Evolutionary conservation across 257 asterid genomes (phyloP), one percentile per base, ranked within the genome.

Genomic region (Linderniella brevidens): DNA sequence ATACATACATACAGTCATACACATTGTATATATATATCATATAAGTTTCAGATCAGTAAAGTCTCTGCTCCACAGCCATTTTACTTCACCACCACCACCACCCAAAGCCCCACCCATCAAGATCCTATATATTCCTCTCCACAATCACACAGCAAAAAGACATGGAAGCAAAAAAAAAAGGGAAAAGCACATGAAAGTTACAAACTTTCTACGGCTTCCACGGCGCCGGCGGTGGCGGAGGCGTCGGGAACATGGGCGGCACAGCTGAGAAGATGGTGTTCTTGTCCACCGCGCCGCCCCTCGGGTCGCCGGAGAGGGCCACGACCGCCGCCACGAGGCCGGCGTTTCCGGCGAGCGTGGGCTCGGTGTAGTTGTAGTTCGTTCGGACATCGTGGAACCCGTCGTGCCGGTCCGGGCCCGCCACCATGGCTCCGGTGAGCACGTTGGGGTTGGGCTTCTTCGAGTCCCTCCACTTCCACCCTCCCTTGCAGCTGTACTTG

Each of bases 141-240:
- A n/a, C n/a, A n/a, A n/a, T n/a, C n/a, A n/a, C n/a, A n/a, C n/a
- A n/a, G n/a, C n/a, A n/a, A n/a, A n/a, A n/a, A n/a, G n/a, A n/a
- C n/a, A n/a, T n/a, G n/a, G n/a, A n/a, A n/a, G n/a, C n/a, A n/a
- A n/a, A n/a, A n/a, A n/a, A n/a, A 38, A 40, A 29, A 48, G 29
- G 35, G 54, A 50, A 38, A 51, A 50, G 37, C 19, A 48, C 47
- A 63, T 9, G 17, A 20, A 50, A 25, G 32, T 25, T 25, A 25
- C 32, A 25, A 25, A 25, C 32, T 25, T 25, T 25, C 76, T 65
- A 86, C 19, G 98, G 98, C 63, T 61, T 84, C 95, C 95, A 88
- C 6, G 98, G 98, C 41, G 98, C 92, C 7, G 98, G 98, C 9
- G 95, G 94, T 0, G 98, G 95, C 8, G 98, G 98, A 9, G 97